Base-by-base conservation (phyloP, 2,329 filamentous ascomycete genomes). In the Phyllosticta citribraziliensis region DNA sequence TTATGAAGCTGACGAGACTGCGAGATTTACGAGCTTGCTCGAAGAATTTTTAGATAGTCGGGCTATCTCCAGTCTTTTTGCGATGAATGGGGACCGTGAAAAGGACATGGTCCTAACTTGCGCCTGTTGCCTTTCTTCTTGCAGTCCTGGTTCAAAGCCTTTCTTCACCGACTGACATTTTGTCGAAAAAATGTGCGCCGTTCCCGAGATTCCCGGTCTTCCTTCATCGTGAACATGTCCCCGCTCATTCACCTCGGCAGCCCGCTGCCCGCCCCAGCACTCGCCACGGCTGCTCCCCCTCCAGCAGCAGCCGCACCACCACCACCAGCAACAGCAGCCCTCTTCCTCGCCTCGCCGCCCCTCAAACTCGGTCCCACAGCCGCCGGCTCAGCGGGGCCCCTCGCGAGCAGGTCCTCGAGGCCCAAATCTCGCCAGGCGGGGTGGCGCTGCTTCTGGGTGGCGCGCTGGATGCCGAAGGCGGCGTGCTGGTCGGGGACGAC, bases 401-500 rank as follows among this genome's bases (percentile, higher is more conserved):
- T 81, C 50, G 77, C 81, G 83, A 92, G 86, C 68, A 94, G 76
- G 62, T 85, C 83, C 5, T 79, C 80, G n/a, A 94, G 77, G 0
- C 88, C 88, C 6, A 93, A 75, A 70, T 94, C 89, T 70, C 87
- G 87, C 89, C 89, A 95, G 8, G 85, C 85, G 1, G 87, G 81
- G 74, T 91, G 88, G 68, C 81, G 82, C 67, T 79, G 80, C 65
- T 82, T 82, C 75, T 91, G 87, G 17, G 88, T 92, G 10, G 89
- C 89, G 66, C 88, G 83, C 73, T 89, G 85, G 68, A 95, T 94
- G 50, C 89, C 90, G 72, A 94, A 94, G 0, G 89, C 90, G 12
- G 89, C 89, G 70, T 94, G 89, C 75, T 94, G 89, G 73, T 94
- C 89, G 0, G 90, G 89, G 4, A 94, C 89, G 3, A 94, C 88